Percentiles rank a stretch among this genome's conserved stretches.
These are phyloP conservation scores for Fraxinus velutina DNA, from an alignment of 305 asterid species.

Conservation along the genomic window DNA sequence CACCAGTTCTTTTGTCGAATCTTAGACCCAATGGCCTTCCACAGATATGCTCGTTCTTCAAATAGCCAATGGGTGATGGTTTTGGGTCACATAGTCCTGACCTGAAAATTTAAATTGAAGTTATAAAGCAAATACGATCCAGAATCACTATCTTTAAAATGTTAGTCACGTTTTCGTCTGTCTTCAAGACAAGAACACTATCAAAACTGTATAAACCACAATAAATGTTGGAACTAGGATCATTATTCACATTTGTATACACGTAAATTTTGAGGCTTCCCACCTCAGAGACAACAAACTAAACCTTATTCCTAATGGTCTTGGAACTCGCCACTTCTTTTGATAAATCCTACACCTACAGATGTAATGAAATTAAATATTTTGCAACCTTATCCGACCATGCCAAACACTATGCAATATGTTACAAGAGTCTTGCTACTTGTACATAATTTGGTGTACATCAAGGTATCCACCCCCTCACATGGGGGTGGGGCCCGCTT, in stretches of 20 bases:
- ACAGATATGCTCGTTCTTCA: slow-evolving; percentile 83
- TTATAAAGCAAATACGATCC: not conserved
- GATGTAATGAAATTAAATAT: not conserved
- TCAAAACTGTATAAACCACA: not conserved
- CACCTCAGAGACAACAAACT: not conserved
- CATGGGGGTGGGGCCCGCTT: too few relatives aligned
- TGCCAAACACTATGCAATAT: not conserved
- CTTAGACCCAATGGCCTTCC: slow-evolving; percentile 94
- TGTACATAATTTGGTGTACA: too few relatives aligned
- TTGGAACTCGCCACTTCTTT: not conserved
- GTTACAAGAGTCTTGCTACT: not conserved
- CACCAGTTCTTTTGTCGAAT: slow-evolving; percentile 68
- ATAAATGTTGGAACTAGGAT: not conserved
- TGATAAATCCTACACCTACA: not conserved
- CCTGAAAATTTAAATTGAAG: slow-evolving; percentile 35
- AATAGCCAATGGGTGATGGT: slow-evolving; percentile 50
- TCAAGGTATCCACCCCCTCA: too few relatives aligned
- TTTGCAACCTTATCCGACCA: not conserved
- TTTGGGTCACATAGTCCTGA: slow-evolving; percentile 66
- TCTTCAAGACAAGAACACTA: not conserved
- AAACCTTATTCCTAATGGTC: not conserved
- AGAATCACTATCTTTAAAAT: not conserved
- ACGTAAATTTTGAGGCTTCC: not conserved
- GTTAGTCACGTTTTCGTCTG: not conserved
- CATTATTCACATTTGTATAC: not conserved